phyloP scores from a whole-genome alignment of 2,329 filamentous ascomycete genomes.

The Aspergillus sp. region DNA sequence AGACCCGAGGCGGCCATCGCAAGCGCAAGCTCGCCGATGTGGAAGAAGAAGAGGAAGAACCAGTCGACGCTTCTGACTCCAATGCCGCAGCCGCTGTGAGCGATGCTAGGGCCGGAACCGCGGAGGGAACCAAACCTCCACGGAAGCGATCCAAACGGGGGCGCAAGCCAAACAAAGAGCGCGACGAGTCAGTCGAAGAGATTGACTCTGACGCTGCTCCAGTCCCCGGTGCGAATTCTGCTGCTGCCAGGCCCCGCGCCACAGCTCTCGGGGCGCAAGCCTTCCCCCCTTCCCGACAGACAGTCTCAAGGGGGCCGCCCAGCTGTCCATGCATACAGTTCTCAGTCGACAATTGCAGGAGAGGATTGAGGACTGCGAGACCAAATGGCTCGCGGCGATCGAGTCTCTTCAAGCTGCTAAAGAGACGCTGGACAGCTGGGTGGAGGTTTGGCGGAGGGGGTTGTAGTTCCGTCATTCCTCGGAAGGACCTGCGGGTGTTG shows the following conservation, averaged over 20 bases:
- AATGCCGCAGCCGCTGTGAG: too few species aligned
- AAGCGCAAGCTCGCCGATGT: slow-evolving; percentile 1
- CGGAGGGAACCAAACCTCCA: not conserved
- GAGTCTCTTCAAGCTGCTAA: slow-evolving; percentile 15
- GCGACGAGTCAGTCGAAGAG: not conserved
- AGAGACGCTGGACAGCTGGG: slow-evolving; percentile 15
- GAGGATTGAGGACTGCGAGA: slow-evolving; percentile 53
- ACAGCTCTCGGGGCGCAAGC: not conserved
- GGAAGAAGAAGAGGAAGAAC: slow-evolving; percentile 4
- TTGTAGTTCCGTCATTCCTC: slow-evolving; percentile 1
- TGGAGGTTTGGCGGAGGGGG: slow-evolving; percentile 12
- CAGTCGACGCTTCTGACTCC: too few species aligned
- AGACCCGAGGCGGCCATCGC: slow-evolving; percentile 3
- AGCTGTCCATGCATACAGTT: slow-evolving; percentile 42
- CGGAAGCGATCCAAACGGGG: slow-evolving; percentile 4
- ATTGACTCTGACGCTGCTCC: not conserved
- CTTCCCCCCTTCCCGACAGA: slow-evolving; percentile 6
- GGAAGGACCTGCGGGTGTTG: too few species aligned
- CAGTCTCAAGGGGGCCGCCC: slow-evolving; percentile 15
- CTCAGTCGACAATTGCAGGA: slow-evolving; percentile 55
- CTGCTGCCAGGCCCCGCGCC: slow-evolving; percentile 1
- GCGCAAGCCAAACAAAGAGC: slow-evolving; percentile 3
- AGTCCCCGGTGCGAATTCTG: not conserved
- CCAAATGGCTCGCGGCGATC: slow-evolving; percentile 47
- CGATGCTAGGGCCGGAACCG: not conserved